Evolutionary conservation across 805 yeast genomes (phyloP), one percentile per base, ranked within the genome.

Genomic region (Ogataea thermomethanolica): DNA sequence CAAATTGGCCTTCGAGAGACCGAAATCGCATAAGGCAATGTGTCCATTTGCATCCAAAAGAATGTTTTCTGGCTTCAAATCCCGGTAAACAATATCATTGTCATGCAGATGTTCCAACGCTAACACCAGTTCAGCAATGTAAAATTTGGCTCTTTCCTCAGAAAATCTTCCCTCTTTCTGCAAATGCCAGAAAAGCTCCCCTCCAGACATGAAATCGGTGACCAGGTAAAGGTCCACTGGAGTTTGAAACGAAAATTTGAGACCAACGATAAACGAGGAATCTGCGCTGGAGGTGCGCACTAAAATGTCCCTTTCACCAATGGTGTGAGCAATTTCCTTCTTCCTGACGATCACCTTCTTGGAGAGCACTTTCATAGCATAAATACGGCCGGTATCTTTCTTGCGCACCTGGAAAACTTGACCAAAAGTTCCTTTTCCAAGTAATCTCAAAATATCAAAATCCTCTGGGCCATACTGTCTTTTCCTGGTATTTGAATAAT

Each of bases 141-240:
- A 93, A 60, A 93, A 93, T 67, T 88, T 91, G 41, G 99, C 97
- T 42, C 98, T 74, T 41, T 84, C 91, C 69, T 93, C 99, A 39
- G 82, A 63, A 59, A 93, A 93, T 50, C 96, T 76, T 31, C 97
- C 96, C 62, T 93, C 98, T 59, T 89, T 88, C 67, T 93, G 99
- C 62, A 93, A 72, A 67, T 93, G 66, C 62, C 63, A 61, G 33
- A 61, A 61, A 50, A 93, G 72, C 67, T 93, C 99, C 44, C 99
- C 99, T 30, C 99, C 99, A 33, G 93, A 81, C 98, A 93, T 91
- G 66, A 85, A 93, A 66, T 93, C 99, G 2, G 97, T 91, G 22
- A 93, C 96, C 44, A 93, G 71, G 61, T 90, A 93, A 46, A 93
- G 71, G 65, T 93, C 98, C 0, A 85, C 70, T 26, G 93, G 95